Percentiles rank a stretch among this genome's conserved stretches.
Conservation (phyloP, 805 yeast species). For the Candida nonsorbophila region DNA sequence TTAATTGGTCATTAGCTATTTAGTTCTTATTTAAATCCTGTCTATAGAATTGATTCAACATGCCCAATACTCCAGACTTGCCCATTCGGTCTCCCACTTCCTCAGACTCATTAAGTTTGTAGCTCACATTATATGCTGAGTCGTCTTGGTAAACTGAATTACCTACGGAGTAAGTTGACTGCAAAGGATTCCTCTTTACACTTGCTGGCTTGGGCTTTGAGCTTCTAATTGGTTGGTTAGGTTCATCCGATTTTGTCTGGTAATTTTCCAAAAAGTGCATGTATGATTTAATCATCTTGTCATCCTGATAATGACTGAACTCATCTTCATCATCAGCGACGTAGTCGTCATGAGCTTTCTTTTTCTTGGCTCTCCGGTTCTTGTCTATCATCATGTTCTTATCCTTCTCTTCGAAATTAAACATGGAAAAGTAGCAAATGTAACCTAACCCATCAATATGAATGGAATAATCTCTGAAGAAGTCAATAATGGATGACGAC, state of each 20-base stretch:
- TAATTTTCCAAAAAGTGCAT: conserved; percentile 84
- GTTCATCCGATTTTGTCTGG: conserved; percentile 19
- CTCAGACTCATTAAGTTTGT: conserved; percentile 28
- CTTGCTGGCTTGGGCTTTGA: too few relatives aligned
- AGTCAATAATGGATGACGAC: conserved; percentile 77
- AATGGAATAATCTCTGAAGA: conserved; percentile 82
- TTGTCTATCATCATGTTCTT: conserved; percentile 36
- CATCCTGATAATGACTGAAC: conserved; percentile 52
- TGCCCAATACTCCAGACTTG: conserved; percentile 62
- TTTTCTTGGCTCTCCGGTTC: conserved; percentile 14
- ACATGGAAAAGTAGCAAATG: conserved; percentile 92
- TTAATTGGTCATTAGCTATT: background rate
- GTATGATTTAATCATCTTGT: conserved; percentile 89
- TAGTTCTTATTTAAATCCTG: conserved; percentile 27
- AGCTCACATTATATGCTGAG: conserved; percentile 23
- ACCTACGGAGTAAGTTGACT: background rate
- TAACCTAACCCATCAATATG: conserved; percentile 94
- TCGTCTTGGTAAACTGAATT: too few relatives aligned
- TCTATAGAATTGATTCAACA: conserved; percentile 75
- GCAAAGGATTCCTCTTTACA: too few relatives aligned
- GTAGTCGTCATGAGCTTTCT: conserved; percentile 9
- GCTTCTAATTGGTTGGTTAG: background rate
- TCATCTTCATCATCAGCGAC: conserved; percentile 6
- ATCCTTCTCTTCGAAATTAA: conserved; percentile 64
- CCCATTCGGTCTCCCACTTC: conserved; percentile 22